These are phyloP conservation scores for Podochytrium sp. DNA, from an alignment of 192 early-diverging fungal species.

Conservation along the genomic window DNA sequence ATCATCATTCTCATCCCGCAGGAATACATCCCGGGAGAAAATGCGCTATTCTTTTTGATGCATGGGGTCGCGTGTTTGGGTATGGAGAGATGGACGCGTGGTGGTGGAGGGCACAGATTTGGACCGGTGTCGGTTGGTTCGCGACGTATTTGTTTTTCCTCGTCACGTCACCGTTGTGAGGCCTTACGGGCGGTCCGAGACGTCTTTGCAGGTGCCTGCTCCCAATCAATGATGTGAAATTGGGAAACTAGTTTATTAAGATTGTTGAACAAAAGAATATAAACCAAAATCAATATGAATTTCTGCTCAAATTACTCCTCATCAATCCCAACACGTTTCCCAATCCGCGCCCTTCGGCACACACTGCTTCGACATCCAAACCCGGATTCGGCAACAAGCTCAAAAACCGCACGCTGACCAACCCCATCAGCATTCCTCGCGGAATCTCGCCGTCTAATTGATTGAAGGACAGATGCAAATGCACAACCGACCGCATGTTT, in stretches of 20 bases:
- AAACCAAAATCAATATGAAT: not conserved
- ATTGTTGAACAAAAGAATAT: not conserved
- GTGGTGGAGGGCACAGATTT: not conserved
- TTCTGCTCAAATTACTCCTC: no score
- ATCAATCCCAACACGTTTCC: no score
- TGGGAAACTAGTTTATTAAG: not conserved
- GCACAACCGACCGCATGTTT: not conserved
- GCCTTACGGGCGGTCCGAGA: not conserved
- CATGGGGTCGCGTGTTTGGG: not conserved
- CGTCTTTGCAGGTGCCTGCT: not conserved
- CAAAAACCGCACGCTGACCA: not conserved
- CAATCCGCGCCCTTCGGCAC: no score
- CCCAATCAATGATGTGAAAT: not conserved
- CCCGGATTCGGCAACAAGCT: not conserved
- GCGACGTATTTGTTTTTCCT: not conserved
- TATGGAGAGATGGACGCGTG: not conserved
- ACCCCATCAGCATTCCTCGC: not conserved
- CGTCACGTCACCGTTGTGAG: not conserved
- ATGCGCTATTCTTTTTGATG: conserved; percentile 2
- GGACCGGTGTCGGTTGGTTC: not conserved
- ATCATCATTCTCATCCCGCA: not conserved
- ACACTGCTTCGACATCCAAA: no score
- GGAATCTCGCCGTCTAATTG: not conserved
- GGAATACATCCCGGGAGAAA: not conserved
- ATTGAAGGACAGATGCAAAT: not conserved